A percentile compares a stretch with the other conserved stretches of the same genome.
Evolutionary conservation across 139 green algal genomes (phyloP).

Genomic region (Chlamydomonas schloesseri): DNA sequence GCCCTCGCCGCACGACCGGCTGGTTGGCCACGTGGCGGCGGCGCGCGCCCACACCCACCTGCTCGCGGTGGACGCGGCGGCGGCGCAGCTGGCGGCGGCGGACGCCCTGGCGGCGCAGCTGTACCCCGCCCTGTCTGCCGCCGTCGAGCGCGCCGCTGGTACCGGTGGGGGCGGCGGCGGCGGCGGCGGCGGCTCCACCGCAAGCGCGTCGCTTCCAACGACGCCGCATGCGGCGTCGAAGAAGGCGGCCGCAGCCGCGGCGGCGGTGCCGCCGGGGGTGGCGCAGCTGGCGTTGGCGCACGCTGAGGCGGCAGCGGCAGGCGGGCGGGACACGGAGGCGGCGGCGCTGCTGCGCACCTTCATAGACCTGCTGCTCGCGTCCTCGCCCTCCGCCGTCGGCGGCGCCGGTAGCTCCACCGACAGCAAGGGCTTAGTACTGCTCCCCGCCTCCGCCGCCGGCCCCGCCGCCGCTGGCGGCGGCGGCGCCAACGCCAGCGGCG

Average conservation of each 20-base stretch:
- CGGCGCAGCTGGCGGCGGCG: slow-evolving; percentile 1
- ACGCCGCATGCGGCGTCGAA: background rate
- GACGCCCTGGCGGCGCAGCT: slow-evolving; percentile 17
- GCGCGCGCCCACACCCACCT: slow-evolving; percentile 6
- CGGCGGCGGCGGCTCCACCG: background rate
- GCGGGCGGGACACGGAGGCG: background rate
- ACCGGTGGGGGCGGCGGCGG: background rate
- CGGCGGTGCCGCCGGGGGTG: background rate
- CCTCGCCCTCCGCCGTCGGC: background rate
- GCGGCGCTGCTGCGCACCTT: background rate
- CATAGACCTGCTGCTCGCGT: background rate
- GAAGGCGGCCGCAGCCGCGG: background rate
- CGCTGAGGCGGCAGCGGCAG: background rate
- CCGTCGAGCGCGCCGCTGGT: background rate
- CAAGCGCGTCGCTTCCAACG: too few species aligned
- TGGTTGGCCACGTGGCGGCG: background rate
- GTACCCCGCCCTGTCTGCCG: slow-evolving; percentile 1
- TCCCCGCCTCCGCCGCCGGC: too few species aligned
- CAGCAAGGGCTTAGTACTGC: too few species aligned
- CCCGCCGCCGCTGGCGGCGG: background rate
- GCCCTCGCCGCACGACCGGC: slow-evolving; percentile 2
- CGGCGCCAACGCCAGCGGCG: too few species aligned
- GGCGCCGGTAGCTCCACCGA: too few species aligned
- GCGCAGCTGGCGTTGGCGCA: slow-evolving; percentile 17
- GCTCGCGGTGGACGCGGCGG: background rate